Evolutionary conservation across 345 rosid species (phyloP), one percentile per base, ranked within the genome.

Genomic region (Cardamine chenopodiifolia): DNA sequence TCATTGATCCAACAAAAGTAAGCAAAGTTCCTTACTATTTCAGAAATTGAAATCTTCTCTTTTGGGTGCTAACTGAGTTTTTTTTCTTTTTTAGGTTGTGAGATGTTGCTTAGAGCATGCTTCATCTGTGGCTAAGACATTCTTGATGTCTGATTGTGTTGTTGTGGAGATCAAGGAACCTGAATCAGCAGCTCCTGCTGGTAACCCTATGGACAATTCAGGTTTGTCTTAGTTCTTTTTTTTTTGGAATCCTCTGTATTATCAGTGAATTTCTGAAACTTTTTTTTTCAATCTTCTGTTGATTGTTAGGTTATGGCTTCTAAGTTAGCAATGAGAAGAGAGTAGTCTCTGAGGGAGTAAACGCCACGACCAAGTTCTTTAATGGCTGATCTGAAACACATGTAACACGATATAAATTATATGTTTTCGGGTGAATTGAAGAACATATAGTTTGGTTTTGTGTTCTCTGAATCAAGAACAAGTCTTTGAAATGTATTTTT

Each of bases 81-180:
- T 71, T 32, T 2, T 26, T 3, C 7, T 19, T n/a, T 31, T 2
- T 10, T n/a, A 80, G 97, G 97, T 89, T 81, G 96, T 92, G 13
- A 87, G 97, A 82, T 93, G 97, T 78, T 93, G 98, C 88, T 66
- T 91, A 84, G 97, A 93, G 86, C 98, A 93, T 79, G 97, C 97
- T 6, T 80, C 96, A 45, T 93, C 96, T 0, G 97, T 93, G 17
- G 97, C 97, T 0, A 93, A 89, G 77, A 93, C 97, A 5, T 93
- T 93, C 86, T 82, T 93, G 91, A 93, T 91, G 97, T 93, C 97
- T 0, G 98, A 91, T 44, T 91, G 97, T 70, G 98, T 93, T 17
- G 98, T 93, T 22, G 98, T 93, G 31, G 98, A 93, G 83, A 91
- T 93, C 76, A 91, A 89, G 85, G 97, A 91, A 78, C 86, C 96